Conservation (phyloP, 2,329 filamentous ascomycete genomes). For the Dactylellina sp. region DNA sequence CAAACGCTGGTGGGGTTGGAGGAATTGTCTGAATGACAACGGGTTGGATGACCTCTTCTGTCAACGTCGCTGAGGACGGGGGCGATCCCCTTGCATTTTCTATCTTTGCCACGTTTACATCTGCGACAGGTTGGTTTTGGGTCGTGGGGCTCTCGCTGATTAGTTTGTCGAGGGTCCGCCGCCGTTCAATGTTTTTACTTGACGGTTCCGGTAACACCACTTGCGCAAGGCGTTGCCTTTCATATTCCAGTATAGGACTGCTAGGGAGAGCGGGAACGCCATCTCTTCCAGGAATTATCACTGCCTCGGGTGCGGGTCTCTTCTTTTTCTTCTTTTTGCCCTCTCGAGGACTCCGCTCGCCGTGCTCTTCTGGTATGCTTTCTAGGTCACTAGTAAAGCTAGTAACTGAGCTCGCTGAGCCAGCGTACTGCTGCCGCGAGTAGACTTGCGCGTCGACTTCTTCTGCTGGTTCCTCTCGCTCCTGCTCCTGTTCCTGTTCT, state of each 20-base stretch:
- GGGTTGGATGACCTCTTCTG: constrained; percentile 44
- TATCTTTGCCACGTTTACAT: neutral
- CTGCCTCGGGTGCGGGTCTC: constrained; percentile 28
- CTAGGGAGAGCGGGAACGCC: constrained; percentile 47
- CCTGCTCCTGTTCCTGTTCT: constrained; percentile 11
- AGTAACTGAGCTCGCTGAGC: constrained; percentile 48
- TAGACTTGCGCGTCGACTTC: constrained; percentile 28
- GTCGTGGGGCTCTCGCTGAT: constrained; percentile 10
- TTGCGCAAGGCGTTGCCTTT: constrained; percentile 19
- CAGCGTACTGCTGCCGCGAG: constrained; percentile 40
- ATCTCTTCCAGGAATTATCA: constrained; percentile 46
- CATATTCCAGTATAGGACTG: constrained; percentile 43
- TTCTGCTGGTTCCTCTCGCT: constrained; percentile 3
- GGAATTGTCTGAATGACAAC: constrained; percentile 45
- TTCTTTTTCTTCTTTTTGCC: constrained; percentile 53
- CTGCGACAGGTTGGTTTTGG: neutral
- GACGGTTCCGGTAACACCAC: constrained; percentile 27
- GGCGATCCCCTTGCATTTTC: constrained; percentile 42
- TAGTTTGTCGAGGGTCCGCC: constrained; percentile 38
- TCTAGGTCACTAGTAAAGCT: constrained; percentile 53
- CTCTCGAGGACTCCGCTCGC: constrained; percentile 3
- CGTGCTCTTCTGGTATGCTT: constrained; percentile 51
- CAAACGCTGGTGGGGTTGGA: constrained; percentile 36
- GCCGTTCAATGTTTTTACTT: constrained; percentile 30
- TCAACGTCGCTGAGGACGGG: constrained; percentile 51